Conservation (phyloP, 768 basidiomycete genomes). For the Cubamyces sp. region DNA sequence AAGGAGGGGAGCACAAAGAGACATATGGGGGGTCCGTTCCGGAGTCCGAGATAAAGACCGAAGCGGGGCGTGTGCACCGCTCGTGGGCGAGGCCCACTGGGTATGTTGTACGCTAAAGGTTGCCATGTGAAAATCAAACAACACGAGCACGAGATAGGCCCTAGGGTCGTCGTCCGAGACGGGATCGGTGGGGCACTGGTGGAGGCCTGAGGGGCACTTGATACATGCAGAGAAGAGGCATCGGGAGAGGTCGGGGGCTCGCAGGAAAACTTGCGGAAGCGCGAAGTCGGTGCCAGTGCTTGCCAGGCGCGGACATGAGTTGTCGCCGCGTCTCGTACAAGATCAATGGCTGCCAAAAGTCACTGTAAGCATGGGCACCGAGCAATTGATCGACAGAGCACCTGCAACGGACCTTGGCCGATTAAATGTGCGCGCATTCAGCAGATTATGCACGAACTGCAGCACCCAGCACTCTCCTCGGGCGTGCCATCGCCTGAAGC, state of each 20-base stretch:
- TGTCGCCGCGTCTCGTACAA: background rate
- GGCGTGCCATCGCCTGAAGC: constrained; percentile 28
- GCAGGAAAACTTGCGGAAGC: constrained; percentile 1
- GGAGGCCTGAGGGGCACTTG: background rate
- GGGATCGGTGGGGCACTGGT: background rate
- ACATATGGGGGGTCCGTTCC: background rate
- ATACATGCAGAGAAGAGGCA: background rate
- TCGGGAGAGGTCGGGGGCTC: background rate
- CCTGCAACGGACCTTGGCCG: background rate
- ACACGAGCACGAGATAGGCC: background rate
- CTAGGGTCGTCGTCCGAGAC: background rate
- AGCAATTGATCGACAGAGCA: background rate
- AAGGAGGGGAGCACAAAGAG: background rate
- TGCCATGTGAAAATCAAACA: constrained; percentile 2
- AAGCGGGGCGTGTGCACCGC: background rate
- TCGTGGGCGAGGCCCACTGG: constrained; percentile 1
- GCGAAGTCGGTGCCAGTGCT: background rate
- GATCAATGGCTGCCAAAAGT: background rate
- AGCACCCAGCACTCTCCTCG: constrained; percentile 38
- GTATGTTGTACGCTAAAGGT: constrained; percentile 25
- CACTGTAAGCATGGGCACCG: background rate
- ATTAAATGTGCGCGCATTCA: constrained; percentile 25
- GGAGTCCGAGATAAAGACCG: constrained; percentile 20
- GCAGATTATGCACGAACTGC: constrained; percentile 45
- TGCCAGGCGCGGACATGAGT: background rate